Evolutionary conservation across 2,329 filamentous ascomycete species (phyloP).

Genomic region (Aspergillus piperis): DNA sequence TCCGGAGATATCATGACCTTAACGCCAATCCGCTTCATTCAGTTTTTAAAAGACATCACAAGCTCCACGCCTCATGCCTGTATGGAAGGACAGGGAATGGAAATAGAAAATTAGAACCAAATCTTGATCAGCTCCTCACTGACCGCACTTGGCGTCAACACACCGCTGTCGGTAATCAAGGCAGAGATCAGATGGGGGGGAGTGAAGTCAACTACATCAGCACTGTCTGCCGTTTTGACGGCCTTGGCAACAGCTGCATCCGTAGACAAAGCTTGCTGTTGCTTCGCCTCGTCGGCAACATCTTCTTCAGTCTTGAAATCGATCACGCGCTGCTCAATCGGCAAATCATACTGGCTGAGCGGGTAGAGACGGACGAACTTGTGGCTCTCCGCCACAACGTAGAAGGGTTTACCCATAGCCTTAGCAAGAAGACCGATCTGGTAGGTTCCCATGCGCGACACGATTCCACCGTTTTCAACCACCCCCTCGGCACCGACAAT

Average conservation of each 20-base stretch:
- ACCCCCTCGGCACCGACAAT: conserved; percentile 77
- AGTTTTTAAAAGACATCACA: conserved; percentile 5
- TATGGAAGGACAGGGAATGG: neutral
- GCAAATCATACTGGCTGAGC: conserved; percentile 76
- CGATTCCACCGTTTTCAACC: conserved; percentile 89
- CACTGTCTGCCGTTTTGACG: conserved; percentile 28
- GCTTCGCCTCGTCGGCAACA: conserved; percentile 48
- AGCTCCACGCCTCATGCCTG: neutral
- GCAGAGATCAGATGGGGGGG: conserved; percentile 64
- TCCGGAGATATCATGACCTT: conserved; percentile 10
- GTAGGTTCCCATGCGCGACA: conserved; percentile 81
- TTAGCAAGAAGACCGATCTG: conserved; percentile 83
- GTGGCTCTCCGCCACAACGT: conserved; percentile 91
- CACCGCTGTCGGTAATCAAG: conserved; percentile 65
- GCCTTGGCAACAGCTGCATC: conserved; percentile 19
- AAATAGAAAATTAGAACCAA: conserved; percentile 16
- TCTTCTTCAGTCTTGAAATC: conserved; percentile 66
- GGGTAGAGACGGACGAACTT: conserved; percentile 93
- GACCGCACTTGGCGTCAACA: conserved; percentile 64
- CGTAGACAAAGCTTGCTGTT: conserved; percentile 34
- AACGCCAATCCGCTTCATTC: conserved; percentile 11
- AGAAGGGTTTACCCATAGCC: conserved; percentile 73
- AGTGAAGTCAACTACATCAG: conserved; percentile 51
- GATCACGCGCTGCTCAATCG: conserved; percentile 75
- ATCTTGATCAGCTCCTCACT: conserved; percentile 70